Conservation (phyloP, 495 filamentous ascomycete genomes). For the Talaromyces trachyspermus region DNA sequence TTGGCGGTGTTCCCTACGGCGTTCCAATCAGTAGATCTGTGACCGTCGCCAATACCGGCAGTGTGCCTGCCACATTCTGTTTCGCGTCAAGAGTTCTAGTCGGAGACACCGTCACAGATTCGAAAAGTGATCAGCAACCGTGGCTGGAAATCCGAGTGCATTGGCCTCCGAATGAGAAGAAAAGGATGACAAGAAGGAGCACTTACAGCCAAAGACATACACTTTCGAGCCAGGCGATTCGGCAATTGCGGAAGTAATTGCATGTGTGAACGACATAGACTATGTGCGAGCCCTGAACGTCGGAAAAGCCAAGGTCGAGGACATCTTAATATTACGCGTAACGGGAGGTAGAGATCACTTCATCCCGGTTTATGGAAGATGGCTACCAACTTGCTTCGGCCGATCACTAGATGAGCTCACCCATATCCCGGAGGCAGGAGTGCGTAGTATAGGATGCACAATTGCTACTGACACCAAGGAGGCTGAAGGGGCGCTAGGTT, state of each 20-base stretch:
- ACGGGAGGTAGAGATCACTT: constrained; percentile 85
- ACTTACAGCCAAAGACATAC: constrained; percentile 35
- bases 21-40: constrained; percentile 54
- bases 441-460: constrained; percentile 42
- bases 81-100: constrained; percentile 64
- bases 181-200: constrained; percentile 23
- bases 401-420: constrained; percentile 78
- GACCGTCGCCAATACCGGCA: constrained; percentile 87
- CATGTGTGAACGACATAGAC: constrained; percentile 53
- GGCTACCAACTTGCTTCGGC: constrained; percentile 78
- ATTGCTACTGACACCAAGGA: constrained; percentile 19
- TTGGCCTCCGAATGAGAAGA: constrained; percentile 29
- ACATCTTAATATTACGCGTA: constrained; percentile 85
- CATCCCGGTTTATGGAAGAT: constrained; percentile 66
- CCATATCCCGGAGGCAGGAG: constrained; percentile 68
- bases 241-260: constrained; percentile 56
- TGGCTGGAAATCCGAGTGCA: constrained; percentile 68
- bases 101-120: constrained; percentile 22
- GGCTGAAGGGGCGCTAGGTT: constrained; percentile 46
- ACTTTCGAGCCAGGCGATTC: constrained; percentile 79
- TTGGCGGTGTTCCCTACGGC: constrained; percentile 66
- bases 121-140: constrained; percentile 32
- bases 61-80: constrained; percentile 63
- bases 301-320: constrained; percentile 57
- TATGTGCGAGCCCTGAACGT: constrained; percentile 69